phyloP scores from a whole-genome alignment of 2,329 filamentous ascomycete species.

The Exophiala xenobiotica region DNA sequence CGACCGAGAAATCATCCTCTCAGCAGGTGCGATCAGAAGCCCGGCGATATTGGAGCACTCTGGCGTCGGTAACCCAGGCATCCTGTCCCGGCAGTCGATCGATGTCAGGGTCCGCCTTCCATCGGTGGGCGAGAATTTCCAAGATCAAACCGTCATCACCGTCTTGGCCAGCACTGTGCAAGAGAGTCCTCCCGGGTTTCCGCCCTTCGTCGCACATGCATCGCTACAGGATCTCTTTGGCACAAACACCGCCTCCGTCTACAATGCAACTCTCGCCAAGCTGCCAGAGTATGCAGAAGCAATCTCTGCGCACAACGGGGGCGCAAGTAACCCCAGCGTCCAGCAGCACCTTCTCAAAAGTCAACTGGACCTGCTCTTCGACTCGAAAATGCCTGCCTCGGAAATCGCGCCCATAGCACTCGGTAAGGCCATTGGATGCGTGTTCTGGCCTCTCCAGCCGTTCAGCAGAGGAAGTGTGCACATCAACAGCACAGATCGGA shows the following conservation, averaged over 20 bases:
- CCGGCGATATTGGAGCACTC: neutral
- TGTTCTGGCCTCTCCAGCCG: neutral
- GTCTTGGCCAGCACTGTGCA: neutral
- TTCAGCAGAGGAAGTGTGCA: neutral
- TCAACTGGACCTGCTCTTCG: neutral
- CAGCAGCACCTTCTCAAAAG: too few relatives aligned
- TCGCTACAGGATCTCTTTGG: too few relatives aligned
- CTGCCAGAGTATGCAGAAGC: too few relatives aligned
- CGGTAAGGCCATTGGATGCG: too few relatives aligned
- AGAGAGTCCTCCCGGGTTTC: neutral
- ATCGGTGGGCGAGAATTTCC: neutral
- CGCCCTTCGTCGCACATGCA: neutral
- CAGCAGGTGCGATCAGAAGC: neutral
- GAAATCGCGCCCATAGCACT: too few relatives aligned
- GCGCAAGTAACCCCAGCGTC: too few relatives aligned
- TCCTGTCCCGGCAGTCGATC: neutral
- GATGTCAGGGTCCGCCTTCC: neutral
- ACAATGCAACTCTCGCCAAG: too few relatives aligned
- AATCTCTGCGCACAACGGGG: too few relatives aligned
- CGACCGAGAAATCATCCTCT: neutral
- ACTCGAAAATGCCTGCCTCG: neutral
- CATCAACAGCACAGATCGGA: neutral
- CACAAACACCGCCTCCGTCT: too few relatives aligned
- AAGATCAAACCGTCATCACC: neutral
- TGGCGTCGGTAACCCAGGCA: neutral